These are phyloP conservation scores for Papilionanthe hybrid DNA, from an alignment of 116 monocot species.

Conservation along the genomic window DNA sequence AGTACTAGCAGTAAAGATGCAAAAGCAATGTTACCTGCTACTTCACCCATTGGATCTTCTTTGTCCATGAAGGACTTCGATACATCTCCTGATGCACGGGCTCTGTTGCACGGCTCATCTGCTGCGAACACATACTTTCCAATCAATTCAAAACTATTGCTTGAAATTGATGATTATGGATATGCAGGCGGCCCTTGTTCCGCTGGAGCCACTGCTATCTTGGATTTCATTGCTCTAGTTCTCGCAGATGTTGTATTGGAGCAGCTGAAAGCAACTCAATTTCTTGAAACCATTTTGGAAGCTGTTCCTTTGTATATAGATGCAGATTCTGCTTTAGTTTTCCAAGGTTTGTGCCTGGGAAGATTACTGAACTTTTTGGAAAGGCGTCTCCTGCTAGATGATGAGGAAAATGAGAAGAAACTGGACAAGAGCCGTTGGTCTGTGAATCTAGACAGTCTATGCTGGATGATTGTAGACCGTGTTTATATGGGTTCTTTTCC, in stretches of 20 bases:
- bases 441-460: constrained; percentile 76
- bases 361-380: constrained; percentile 96
- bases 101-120: constrained; percentile 35
- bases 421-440: constrained; percentile 96
- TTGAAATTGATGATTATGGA: constrained; percentile 86
- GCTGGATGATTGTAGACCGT: constrained; percentile 92
- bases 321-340: constrained; percentile 73
- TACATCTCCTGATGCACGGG: constrained; percentile 40
- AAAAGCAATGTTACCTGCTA: constrained; percentile 36
- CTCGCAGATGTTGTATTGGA: constrained; percentile 87
- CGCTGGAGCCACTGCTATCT: constrained; percentile 81
- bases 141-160: constrained; percentile 53
- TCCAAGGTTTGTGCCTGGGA: constrained; percentile 89
- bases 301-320: constrained; percentile 76
- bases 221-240: constrained; percentile 89
- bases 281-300: constrained; percentile 77
- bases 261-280: constrained; percentile 73
- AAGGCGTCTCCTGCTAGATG: constrained; percentile 83
- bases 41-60: constrained; percentile 59
- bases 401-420: constrained; percentile 90
- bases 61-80: constrained; percentile 64
- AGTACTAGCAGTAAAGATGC: constrained; percentile 47
- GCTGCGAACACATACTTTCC: constrained; percentile 45
- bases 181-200: constrained; percentile 95
- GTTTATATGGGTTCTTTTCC: constrained; percentile 97